phyloP scores from a whole-genome alignment of 768 basidiomycete species.

The Kwoniella bestiolae region DNA sequence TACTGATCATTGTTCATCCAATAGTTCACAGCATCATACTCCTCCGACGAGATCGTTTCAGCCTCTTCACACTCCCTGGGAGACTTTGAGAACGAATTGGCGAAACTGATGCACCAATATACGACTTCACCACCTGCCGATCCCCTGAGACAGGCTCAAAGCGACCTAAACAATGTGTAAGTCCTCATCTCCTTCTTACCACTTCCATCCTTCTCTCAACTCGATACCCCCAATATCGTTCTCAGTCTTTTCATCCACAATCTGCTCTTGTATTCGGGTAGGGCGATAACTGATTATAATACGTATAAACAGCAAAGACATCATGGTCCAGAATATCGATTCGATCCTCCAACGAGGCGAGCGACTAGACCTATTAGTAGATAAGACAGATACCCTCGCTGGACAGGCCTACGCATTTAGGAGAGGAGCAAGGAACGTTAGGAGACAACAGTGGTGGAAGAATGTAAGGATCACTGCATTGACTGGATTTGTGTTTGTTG shows the following conservation, averaged over 20 bases:
- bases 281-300: background rate
- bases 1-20: background rate
- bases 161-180: conserved; percentile 66
- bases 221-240: no score
- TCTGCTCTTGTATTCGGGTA: no score
- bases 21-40: conserved; percentile 57
- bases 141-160: conserved; percentile 85
- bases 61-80: conserved; percentile 57
- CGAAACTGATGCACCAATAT: conserved; percentile 76
- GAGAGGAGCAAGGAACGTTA: conserved; percentile 73
- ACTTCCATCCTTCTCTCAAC: no score
- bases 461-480: conserved; percentile 62
- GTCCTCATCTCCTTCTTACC: no score
- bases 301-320: conserved; percentile 67
- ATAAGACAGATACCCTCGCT: conserved; percentile 95
- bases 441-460: conserved; percentile 60
- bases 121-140: conserved; percentile 85
- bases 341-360: conserved; percentile 93
- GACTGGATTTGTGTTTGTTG: conserved; percentile 65
- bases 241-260: no score
- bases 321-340: conserved; percentile 99
- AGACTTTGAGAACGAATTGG: conserved; percentile 58
- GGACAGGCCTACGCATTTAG: conserved; percentile 92
- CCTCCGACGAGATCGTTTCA: conserved; percentile 55
- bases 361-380: conserved; percentile 90